Percentiles rank a stretch among this genome's conserved stretches.
phyloP scores from a whole-genome alignment of 148 eudicot genomes.

The Vaccinium corymbosum region DNA sequence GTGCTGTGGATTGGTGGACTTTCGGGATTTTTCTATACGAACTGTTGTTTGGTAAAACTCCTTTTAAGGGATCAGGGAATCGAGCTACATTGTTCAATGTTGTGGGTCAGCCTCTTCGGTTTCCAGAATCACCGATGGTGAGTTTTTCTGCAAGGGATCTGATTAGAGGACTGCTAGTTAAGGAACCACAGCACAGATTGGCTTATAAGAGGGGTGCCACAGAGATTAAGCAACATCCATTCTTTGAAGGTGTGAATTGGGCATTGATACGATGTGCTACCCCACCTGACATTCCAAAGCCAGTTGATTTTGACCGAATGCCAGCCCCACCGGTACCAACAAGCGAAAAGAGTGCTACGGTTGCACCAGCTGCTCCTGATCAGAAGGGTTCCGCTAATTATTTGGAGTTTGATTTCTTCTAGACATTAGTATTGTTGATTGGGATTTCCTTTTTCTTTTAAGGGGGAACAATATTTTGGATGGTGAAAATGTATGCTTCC shows the following conservation, averaged over 20 bases:
- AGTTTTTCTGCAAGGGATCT: slow-evolving; percentile 58
- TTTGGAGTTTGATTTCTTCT: slow-evolving; percentile 59
- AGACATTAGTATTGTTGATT: slow-evolving; percentile 9
- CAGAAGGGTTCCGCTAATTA: slow-evolving; percentile 38
- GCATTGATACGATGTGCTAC: slow-evolving; percentile 62
- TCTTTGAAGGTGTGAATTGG: slow-evolving; percentile 70
- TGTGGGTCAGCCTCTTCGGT: slow-evolving; percentile 63
- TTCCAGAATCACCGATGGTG: slow-evolving; percentile 51
- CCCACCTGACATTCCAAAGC: slow-evolving; percentile 59
- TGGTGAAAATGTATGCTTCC: slow-evolving; percentile 12
- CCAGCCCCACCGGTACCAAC: slow-evolving; percentile 26
- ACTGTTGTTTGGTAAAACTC: slow-evolving; percentile 56
- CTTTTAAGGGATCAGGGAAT: slow-evolving; percentile 64
- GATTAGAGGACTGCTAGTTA: slow-evolving; percentile 55
- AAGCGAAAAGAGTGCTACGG: slow-evolving; percentile 27
- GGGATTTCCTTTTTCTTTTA: background rate
- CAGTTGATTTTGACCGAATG: slow-evolving; percentile 34
- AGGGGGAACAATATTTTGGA: slow-evolving; percentile 13
- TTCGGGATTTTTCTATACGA: slow-evolving; percentile 63
- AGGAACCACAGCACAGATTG: slow-evolving; percentile 60
- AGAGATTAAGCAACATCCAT: slow-evolving; percentile 64
- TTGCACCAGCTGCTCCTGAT: slow-evolving; percentile 25
- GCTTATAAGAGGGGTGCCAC: slow-evolving; percentile 62
- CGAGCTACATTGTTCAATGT: slow-evolving; percentile 65
- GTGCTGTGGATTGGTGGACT: slow-evolving; percentile 74